Percentiles rank a stretch among this genome's conserved stretches.
phyloP scores from a whole-genome alignment of 768 basidiomycete species.

The Macrolepiota fuliginosa region DNA sequence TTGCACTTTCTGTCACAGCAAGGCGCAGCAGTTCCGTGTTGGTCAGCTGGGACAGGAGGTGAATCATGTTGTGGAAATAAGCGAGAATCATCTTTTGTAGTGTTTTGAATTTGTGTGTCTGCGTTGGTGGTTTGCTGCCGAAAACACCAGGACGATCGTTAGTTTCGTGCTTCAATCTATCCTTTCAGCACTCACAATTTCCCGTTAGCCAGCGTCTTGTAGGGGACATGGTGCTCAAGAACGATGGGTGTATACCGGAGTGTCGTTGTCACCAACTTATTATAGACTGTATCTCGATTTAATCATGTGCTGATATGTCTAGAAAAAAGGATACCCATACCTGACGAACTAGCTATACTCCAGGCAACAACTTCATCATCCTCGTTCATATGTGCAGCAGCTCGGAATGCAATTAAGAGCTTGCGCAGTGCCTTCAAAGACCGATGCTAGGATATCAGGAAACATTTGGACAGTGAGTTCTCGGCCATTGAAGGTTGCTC shows the following conservation, averaged over 20 bases:
- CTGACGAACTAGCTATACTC: constrained; percentile 79
- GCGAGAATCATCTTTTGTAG: constrained; percentile 87
- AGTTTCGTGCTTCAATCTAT: neutral
- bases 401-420: constrained; percentile 85
- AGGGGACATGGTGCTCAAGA: constrained; percentile 83
- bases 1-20: constrained; percentile 81
- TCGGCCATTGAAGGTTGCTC: neutral
- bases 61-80: constrained; percentile 84
- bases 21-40: constrained; percentile 64
- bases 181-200: constrained; percentile 64
- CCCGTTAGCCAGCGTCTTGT: constrained; percentile 77
- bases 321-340: constrained; percentile 36
- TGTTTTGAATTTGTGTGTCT: constrained; percentile 77
- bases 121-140: constrained; percentile 77
- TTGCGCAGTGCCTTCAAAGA: constrained; percentile 84
- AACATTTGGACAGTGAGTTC: neutral
- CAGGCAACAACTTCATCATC: constrained; percentile 79
- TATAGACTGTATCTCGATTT: constrained; percentile 64
- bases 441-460: constrained; percentile 53
- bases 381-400: constrained; percentile 88
- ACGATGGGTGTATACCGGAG: constrained; percentile 90
- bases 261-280: constrained; percentile 84
- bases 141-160: constrained; percentile 6
- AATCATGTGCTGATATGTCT: constrained; percentile 10
- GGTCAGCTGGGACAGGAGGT: constrained; percentile 74